Conservation (phyloP, 495 filamentous ascomycete species). For the Tetracladium setigerum region DNA sequence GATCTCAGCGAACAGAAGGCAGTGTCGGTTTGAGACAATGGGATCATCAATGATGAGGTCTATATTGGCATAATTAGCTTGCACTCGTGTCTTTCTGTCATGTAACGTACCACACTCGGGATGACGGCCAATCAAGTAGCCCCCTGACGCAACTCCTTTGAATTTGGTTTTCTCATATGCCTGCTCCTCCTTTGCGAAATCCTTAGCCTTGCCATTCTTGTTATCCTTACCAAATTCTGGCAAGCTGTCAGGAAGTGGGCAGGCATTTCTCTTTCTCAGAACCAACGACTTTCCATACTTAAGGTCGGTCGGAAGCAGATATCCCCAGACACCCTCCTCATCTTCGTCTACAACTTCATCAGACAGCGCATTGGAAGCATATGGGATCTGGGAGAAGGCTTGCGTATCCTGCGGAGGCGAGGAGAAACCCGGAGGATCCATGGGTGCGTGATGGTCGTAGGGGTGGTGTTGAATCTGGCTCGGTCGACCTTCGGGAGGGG, state of each 20-base stretch:
- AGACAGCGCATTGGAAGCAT: conserved; percentile 64
- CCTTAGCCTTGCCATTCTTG: conserved; percentile 31
- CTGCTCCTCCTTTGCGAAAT: conserved; percentile 45
- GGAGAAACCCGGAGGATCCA: conserved; percentile 29
- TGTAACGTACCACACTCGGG: conserved; percentile 76
- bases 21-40: conserved; percentile 94
- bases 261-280: conserved; percentile 58
- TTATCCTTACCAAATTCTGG: conserved; percentile 8
- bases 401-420: conserved; percentile 54
- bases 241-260: conserved; percentile 44
- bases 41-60: conserved; percentile 73
- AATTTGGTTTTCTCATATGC: conserved; percentile 48
- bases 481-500: conserved; percentile 56
- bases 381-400: conserved; percentile 69
- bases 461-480: conserved; percentile 47
- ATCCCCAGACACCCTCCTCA: conserved; percentile 92
- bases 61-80: conserved; percentile 30
- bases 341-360: conserved; percentile 74
- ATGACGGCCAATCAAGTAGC: conserved; percentile 88
- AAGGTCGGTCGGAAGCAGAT: conserved; percentile 73
- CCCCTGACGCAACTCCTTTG: conserved; percentile 52
- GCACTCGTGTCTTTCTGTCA: neutral
- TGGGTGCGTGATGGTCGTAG: conserved; percentile 22
- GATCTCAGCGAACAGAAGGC: conserved; percentile 81
- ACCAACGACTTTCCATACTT: conserved; percentile 62